A percentile compares a stretch with the other conserved stretches of the same genome.
Conservation (phyloP, 306 rosid genomes). For the Rosa chinensis region DNA sequence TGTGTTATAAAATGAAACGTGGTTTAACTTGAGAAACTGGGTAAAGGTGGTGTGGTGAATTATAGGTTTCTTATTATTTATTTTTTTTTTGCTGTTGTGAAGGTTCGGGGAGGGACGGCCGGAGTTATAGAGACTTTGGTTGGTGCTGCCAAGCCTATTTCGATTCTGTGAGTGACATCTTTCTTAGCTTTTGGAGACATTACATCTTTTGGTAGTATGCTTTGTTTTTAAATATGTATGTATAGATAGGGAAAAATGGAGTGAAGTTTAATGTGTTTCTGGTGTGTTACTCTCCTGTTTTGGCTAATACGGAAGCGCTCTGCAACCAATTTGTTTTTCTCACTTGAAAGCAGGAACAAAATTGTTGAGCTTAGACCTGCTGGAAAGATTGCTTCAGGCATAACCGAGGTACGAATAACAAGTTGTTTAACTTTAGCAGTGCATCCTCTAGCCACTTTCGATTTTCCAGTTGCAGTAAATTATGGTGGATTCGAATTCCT, state of each 20-base stretch:
- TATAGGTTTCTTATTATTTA: no score
- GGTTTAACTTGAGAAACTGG: not conserved
- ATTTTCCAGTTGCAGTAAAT: not conserved
- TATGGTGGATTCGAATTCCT: conserved; percentile 14
- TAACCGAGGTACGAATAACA: conserved; percentile 62
- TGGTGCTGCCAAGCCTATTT: no score
- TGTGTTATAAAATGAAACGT: not conserved
- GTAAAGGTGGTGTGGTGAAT: not conserved
- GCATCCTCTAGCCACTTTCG: not conserved
- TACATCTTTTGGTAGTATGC: not conserved
- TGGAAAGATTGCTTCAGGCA: conserved; percentile 80
- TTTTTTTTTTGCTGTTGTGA: conserved; percentile 14
- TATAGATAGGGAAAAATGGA: no score
- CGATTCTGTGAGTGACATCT: no score
- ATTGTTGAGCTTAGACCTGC: conserved; percentile 63
- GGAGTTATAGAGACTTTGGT: no score
- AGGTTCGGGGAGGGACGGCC: no score
- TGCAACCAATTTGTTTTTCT: conserved; percentile 27
- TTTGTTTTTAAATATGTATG: not conserved
- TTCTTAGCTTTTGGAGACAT: no score
- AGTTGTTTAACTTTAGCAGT: conserved; percentile 3
- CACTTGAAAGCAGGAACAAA: no score
- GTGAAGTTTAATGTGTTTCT: not conserved
- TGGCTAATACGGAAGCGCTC: conserved; percentile 11
- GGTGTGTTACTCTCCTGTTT: conserved; percentile 7